Conservation (phyloP, 2,329 filamentous ascomycete genomes). For the Drechslerella coelobrocha region DNA sequence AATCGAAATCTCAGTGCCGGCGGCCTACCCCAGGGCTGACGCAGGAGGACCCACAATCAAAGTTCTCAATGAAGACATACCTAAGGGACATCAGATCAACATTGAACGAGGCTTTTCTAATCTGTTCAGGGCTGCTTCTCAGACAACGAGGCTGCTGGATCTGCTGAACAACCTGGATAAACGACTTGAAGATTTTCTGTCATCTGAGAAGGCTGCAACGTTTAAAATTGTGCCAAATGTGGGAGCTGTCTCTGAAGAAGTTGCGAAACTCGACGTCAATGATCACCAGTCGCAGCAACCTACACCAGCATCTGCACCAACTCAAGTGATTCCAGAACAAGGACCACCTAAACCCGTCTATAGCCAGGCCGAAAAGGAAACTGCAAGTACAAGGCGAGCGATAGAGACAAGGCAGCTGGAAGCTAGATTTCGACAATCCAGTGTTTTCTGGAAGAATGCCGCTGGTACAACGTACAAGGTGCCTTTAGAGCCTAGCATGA, state of each 20-base stretch:
- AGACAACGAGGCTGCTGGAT: slow-evolving; percentile 51
- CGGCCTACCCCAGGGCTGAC: slow-evolving; percentile 26
- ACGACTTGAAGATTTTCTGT: slow-evolving; percentile 49
- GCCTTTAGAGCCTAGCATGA: slow-evolving; percentile 50
- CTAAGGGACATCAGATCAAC: slow-evolving; percentile 50
- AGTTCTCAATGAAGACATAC: slow-evolving; percentile 52
- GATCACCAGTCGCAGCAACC: slow-evolving; percentile 14
- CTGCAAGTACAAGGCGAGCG: slow-evolving; percentile 35
- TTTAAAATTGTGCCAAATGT: slow-evolving; percentile 52
- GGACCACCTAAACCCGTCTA: slow-evolving; percentile 24
- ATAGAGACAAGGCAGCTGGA: slow-evolving; percentile 51
- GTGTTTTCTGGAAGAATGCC: slow-evolving; percentile 50
- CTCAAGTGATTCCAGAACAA: slow-evolving; percentile 7
- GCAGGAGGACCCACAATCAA: slow-evolving; percentile 41
- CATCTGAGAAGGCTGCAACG: slow-evolving; percentile 50
- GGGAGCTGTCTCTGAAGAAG: slow-evolving; percentile 8
- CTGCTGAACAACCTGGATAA: slow-evolving; percentile 52
- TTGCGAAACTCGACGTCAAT: slow-evolving; percentile 33
- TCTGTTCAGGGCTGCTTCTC: slow-evolving; percentile 29
- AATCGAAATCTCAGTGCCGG: slow-evolving; percentile 45
- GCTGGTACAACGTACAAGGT: slow-evolving; percentile 50
- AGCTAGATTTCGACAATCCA: slow-evolving; percentile 50
- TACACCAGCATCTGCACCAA: slow-evolving; percentile 5
- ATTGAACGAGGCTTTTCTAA: slow-evolving; percentile 52
- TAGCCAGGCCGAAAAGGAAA: slow-evolving; percentile 32